These are phyloP conservation scores for Ustilago bromivora DNA, from an alignment of 1,284 basidiomycete species.

Conservation along the genomic window DNA sequence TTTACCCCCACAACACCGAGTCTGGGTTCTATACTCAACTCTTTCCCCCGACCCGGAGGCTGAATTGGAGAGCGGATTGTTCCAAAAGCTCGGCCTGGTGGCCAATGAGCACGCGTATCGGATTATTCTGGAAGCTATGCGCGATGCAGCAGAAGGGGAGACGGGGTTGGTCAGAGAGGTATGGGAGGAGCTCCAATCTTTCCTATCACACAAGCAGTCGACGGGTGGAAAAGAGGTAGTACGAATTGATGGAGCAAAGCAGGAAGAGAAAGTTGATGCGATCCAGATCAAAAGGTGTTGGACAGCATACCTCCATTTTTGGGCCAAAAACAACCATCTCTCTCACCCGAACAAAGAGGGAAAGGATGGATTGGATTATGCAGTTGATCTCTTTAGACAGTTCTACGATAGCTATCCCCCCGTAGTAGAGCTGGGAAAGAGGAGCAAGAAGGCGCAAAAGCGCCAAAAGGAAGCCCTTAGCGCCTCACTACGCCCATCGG, in stretches of 20 bases:
- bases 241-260: not conserved
- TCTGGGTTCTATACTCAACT: slow-evolving; percentile 8
- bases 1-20: slow-evolving; percentile 56
- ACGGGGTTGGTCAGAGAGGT: slow-evolving; percentile 19
- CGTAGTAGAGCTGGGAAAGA: not conserved
- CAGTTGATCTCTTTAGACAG: slow-evolving; percentile 3
- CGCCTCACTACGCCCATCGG: not conserved
- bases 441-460: slow-evolving; percentile 2
- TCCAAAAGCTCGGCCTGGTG: slow-evolving; percentile 33
- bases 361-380: slow-evolving; percentile 15
- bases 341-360: not conserved
- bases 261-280: slow-evolving; percentile 15
- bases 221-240: not conserved
- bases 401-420: slow-evolving; percentile 36
- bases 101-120: slow-evolving; percentile 57
- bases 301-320: slow-evolving; percentile 48
- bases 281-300: slow-evolving; percentile 41
- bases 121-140: slow-evolving; percentile 47
- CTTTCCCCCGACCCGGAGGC: not conserved
- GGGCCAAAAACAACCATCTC: slow-evolving; percentile 26
- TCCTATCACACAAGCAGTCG: slow-evolving; percentile 2
- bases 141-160: not conserved
- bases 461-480: not conserved
- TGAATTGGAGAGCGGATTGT: slow-evolving; percentile 40
- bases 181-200: slow-evolving; percentile 40